Evolutionary conservation across 2,329 filamentous ascomycete genomes (phyloP), one percentile per base, ranked within the genome.

Genomic region (Didymella exigua): DNA sequence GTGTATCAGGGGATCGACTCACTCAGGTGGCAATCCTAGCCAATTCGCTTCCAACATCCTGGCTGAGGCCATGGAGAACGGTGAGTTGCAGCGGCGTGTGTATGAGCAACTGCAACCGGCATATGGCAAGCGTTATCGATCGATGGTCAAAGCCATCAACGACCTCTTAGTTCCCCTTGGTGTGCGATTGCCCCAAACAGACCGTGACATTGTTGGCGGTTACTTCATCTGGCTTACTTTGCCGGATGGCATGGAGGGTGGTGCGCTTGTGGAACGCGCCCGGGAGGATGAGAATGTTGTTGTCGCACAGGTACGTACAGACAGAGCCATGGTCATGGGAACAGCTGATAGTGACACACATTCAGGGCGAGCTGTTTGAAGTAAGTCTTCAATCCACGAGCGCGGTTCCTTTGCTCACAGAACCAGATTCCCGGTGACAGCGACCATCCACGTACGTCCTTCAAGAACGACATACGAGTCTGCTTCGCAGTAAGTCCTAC

Each of bases 211-310:
- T 3, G 88, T 87, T 26, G 92, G 92, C 0, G 92, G 92, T 0
- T 96, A 93, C 71, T 96, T 96, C 72, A 78, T 96, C 42, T 96
- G 91, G 91, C 74, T 96, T 23, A 81, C 79, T 1, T 73, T 96
- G 4, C 86, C 87, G 0, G 59, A 72, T 59, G 50, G 69, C 38
- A 76, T 88, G 49, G 78, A 81, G 8, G 85, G 82, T 30, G 76
- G 76, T 27, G 79, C 81, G 7, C 77, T 91, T 27, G 84, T 84
- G 6, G 75, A 80, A 62, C 78, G 79, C 33, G 87, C 87, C 14
- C 77, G 82, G 66, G 75, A 79, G 19, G 83, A 88, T 49, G 87
- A 89, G 72, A 85, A 86, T 41, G 72, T 96, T 51, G 80, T 86
- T 23, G 79, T 95, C 19, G 89, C 87, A 21, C 79, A 83, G 56